These are phyloP conservation scores for Paspalum notatum DNA, from an alignment of 176 grass and related monocot species.

Conservation along the genomic window DNA sequence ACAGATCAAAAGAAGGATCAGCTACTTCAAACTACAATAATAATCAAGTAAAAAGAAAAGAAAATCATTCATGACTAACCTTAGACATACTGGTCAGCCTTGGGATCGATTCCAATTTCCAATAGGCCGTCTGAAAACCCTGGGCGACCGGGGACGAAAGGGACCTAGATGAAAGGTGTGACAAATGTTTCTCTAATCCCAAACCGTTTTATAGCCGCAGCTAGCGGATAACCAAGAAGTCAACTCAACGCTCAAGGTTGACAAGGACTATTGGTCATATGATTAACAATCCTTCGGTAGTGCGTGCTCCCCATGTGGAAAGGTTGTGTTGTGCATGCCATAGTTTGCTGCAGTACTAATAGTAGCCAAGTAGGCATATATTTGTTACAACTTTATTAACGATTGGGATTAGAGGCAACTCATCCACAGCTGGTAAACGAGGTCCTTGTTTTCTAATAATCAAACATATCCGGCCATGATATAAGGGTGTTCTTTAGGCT, in stretches of 20 bases:
- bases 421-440: too few relatives aligned
- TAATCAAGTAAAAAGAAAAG: too few relatives aligned
- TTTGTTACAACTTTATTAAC: too few relatives aligned
- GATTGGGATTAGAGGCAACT: too few relatives aligned
- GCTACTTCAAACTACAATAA: not conserved
- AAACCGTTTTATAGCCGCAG: not conserved
- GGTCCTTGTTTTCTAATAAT: too few relatives aligned
- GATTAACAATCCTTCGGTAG: not conserved
- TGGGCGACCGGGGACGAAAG: not conserved
- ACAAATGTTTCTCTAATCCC: not conserved
- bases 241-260: slow-evolving; percentile 10
- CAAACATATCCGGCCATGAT: too few relatives aligned
- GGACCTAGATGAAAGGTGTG: not conserved
- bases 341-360: too few relatives aligned
- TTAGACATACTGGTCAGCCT: slow-evolving; percentile 3
- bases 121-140: not conserved
- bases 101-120: not conserved
- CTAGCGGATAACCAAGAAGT: not conserved
- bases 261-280: not conserved
- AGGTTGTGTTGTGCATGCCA: too few relatives aligned
- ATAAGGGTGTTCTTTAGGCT: too few relatives aligned
- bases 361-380: too few relatives aligned
- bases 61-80: not conserved
- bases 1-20: too few relatives aligned
- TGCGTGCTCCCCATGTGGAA: too few relatives aligned